Conservation (phyloP, 2,329 filamentous ascomycete genomes). For the Talaromyces sp. region DNA sequence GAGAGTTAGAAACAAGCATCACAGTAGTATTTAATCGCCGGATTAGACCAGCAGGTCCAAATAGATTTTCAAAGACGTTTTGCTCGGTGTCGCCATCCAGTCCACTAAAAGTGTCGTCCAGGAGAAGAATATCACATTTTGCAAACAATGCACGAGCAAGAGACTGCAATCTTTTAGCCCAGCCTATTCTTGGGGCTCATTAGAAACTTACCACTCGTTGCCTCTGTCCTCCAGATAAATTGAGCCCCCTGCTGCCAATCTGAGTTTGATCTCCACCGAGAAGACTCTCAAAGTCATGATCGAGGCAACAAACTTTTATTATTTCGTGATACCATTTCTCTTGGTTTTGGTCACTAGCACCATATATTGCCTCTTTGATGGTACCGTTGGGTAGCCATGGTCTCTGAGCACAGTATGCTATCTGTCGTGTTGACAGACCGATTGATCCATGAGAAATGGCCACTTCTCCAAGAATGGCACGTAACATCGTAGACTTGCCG, state of each 20-base stretch:
- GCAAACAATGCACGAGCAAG: conserved; percentile 46
- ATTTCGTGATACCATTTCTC: neutral
- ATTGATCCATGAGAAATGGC: conserved; percentile 29
- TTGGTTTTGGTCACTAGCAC: conserved; percentile 10
- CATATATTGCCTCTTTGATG: conserved; percentile 24
- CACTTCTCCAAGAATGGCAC: conserved; percentile 40
- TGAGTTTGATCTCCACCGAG: conserved; percentile 38
- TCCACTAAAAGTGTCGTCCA: conserved; percentile 11
- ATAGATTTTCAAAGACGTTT: conserved; percentile 4
- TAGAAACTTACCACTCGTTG: conserved; percentile 39
- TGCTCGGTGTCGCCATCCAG: conserved; percentile 9
- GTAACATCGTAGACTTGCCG: conserved; percentile 48
- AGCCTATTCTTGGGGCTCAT: neutral
- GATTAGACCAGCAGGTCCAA: conserved; percentile 5
- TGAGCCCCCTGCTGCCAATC: conserved; percentile 46
- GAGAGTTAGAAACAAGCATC: neutral
- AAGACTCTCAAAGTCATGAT: conserved; percentile 33
- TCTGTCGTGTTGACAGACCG: conserved; percentile 21
- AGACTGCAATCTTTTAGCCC: neutral
- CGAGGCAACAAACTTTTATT: conserved; percentile 19
- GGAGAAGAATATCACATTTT: conserved; percentile 12
- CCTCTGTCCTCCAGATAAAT: conserved; percentile 49
- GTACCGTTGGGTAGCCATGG: conserved; percentile 25
- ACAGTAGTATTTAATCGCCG: neutral
- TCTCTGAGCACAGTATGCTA: conserved; percentile 35